Conservation (phyloP, 2,329 filamentous ascomycete species). For the Aspergillus versicolor region DNA sequence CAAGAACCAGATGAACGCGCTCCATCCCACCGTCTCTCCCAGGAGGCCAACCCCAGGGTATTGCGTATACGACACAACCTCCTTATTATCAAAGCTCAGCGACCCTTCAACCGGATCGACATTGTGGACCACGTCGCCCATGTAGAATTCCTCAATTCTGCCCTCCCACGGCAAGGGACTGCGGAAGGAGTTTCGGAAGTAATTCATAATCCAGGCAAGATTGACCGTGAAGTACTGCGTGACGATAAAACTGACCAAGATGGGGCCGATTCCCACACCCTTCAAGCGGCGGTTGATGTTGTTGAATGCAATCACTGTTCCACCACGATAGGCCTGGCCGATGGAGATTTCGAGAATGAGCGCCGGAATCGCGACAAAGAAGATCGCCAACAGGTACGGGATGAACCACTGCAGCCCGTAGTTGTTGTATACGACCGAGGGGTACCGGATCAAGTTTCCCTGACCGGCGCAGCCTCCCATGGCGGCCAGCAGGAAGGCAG, state of each 20-base stretch:
- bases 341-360: conserved; percentile 56
- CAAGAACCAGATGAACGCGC: conserved; percentile 59
- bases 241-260: conserved; percentile 57
- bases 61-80: conserved; percentile 45
- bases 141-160: conserved; percentile 54
- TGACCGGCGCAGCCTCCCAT: conserved; percentile 61
- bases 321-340: conserved; percentile 56
- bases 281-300: conserved; percentile 55
- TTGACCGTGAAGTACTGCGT: conserved; percentile 59
- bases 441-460: conserved; percentile 59
- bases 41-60: conserved; percentile 51
- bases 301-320: conserved; percentile 56
- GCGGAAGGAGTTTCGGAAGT: conserved; percentile 57
- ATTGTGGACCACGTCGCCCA: conserved; percentile 51
- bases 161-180: conserved; percentile 57
- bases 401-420: conserved; percentile 62
- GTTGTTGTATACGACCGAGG: conserved; percentile 61
- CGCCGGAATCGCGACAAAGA: conserved; percentile 56
- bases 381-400: conserved; percentile 56
- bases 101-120: conserved; percentile 43
- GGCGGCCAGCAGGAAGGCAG: conserved; percentile 57
- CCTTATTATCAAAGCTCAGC: conserved; percentile 38
- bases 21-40: conserved; percentile 60
- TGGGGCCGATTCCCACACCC: conserved; percentile 53
- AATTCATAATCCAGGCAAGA: conserved; percentile 60